Base-by-base conservation (phyloP, 768 basidiomycete species). In the Hygrocybe punicea region DNA sequence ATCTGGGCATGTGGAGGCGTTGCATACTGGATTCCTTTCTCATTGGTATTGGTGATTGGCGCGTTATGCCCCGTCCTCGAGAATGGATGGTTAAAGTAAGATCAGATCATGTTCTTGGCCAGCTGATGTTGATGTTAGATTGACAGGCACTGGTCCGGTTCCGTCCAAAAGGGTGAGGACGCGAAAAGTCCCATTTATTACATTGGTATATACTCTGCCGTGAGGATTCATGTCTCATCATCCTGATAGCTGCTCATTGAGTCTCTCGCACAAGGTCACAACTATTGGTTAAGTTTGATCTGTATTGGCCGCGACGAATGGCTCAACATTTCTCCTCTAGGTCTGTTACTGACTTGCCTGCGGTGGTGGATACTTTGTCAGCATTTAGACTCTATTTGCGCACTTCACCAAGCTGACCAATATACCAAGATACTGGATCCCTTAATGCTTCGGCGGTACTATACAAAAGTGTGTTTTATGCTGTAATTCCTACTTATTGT, bases 371-470 rank as follows among this genome's bases (percentile, higher is more conserved):
- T 91, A 3, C 81, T 93, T 16, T 96, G 84, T 85, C 62, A 65
- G 81, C 74, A 6, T 5, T 24, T n/a, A n/a, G 51, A 46, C 10
- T 21, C 6, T 47, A 23, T 19, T 6, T 16, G 16, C 6, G 25
- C 17, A 13, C 9, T 56, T 17, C 36, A 4, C 24, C 17, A 53
- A 11, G 8, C 29, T 29, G 39, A 40, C 47, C 66, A 14, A 65
- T 7, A 35, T 53, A 64, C 42, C 50, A 65, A 78, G 84, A 94
- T 69, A 74, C 71, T 19, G 93, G 93, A 13, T 88, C 89, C n/a
- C 86, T 96, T 58, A 82, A 81, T 56, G 91, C 92, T 2, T 93
- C 91, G 1, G 79, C 76, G 2, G 81, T 87, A 16, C 76, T 95
- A 13, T 92, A 96, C 72, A 77, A 89, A 66, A 75, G 86, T 86